Evolutionary conservation across 805 yeast genomes (phyloP).

Genomic region (Nadsonia fulvescens): DNA sequence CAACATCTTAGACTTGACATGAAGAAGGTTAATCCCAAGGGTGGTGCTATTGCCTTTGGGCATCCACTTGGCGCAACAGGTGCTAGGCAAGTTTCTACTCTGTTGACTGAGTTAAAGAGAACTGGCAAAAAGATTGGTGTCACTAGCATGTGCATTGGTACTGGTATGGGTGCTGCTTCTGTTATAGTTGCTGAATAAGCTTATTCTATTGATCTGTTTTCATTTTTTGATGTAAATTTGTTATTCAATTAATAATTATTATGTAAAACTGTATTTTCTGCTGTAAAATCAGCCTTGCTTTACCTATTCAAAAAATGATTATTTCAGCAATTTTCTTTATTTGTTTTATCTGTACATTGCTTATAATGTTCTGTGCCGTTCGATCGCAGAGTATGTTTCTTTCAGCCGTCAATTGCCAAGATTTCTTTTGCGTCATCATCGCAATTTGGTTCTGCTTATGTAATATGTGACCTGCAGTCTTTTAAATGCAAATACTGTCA

Average conservation of each 20-base stretch:
- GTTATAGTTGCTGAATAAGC: conserved; percentile 65
- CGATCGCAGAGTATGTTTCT: too few species aligned
- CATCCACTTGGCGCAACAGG: conserved; percentile 89
- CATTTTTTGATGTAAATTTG: neutral
- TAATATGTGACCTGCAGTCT: too few species aligned
- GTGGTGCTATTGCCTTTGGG: conserved; percentile 94
- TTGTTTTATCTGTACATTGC: too few species aligned
- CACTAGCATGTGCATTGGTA: conserved; percentile 93
- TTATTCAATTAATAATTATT: neutral
- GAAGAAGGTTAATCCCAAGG: conserved; percentile 69
- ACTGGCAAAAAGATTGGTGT: conserved; percentile 67
- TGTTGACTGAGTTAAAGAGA: conserved; percentile 55
- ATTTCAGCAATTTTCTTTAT: neutral
- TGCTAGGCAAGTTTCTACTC: conserved; percentile 83
- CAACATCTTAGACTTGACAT: conserved; percentile 45
- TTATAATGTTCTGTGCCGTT: too few species aligned
- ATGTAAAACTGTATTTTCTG: too few species aligned
- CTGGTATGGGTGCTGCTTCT: conserved; percentile 98
- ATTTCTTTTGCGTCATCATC: too few species aligned
- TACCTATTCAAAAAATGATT: neutral
- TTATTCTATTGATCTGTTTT: neutral
- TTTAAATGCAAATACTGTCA: too few species aligned
- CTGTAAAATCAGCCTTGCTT: too few species aligned
- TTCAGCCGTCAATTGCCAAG: too few species aligned
- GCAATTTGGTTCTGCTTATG: too few species aligned